Evolutionary conservation across 139 green algal genomes (phyloP).

Genomic region (Tetradesmus obliquus): DNA sequence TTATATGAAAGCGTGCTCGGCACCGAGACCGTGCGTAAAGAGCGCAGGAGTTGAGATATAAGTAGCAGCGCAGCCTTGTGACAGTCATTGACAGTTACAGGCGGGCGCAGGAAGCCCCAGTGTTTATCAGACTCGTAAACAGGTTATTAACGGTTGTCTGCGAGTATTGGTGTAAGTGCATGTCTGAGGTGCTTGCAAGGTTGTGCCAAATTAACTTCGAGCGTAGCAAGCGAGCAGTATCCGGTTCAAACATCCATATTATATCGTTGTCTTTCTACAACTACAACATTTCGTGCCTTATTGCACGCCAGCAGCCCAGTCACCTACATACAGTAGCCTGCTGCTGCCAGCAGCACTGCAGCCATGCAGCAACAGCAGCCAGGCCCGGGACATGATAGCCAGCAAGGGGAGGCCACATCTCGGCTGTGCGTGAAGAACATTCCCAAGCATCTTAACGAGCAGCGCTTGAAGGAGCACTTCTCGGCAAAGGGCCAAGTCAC

Average conservation of each 20-base stretch:
- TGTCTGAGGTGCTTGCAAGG: not conserved
- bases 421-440: constrained; percentile 96
- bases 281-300: not conserved
- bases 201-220: not conserved
- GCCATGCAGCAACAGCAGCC: constrained; percentile 36
- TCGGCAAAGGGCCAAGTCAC: constrained; percentile 85
- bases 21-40: too few species aligned
- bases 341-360: not conserved
- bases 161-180: not conserved
- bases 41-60: too few species aligned
- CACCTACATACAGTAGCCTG: not conserved
- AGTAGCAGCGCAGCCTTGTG: not conserved
- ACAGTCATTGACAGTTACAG: constrained; percentile 4
- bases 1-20: too few species aligned
- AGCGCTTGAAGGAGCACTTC: constrained; percentile 89
- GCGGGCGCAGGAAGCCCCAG: not conserved
- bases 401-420: constrained; percentile 47
- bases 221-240: not conserved
- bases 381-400: not conserved
- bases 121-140: not conserved
- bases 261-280: not conserved
- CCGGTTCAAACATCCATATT: not conserved
- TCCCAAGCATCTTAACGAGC: constrained; percentile 88
- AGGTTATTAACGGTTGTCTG: not conserved
- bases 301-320: not conserved